These are phyloP conservation scores for Coprinellus micaceus DNA, from an alignment of 768 basidiomycete species.

Conservation along the genomic window DNA sequence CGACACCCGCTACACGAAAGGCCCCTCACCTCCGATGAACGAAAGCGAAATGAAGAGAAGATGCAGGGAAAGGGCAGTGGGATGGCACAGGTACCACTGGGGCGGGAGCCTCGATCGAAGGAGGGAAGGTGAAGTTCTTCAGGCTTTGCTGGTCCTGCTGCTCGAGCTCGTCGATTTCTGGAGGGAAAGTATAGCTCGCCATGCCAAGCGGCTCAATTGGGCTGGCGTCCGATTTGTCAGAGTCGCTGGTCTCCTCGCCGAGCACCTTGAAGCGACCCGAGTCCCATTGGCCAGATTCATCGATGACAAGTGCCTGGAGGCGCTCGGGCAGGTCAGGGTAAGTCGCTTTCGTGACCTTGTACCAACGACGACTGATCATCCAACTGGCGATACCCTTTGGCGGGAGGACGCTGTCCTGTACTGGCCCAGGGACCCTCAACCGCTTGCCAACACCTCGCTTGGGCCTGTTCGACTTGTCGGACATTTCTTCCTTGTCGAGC, in stretches of 20 bases:
- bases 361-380: conserved; percentile 76
- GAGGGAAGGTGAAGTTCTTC: neutral
- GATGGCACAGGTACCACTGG: neutral
- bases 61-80: neutral
- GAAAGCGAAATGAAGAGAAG: neutral
- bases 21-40: neutral
- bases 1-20: neutral
- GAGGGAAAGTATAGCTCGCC: too few species aligned
- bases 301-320: conserved; percentile 38
- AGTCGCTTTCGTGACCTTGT: conserved; percentile 34
- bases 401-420: conserved; percentile 58
- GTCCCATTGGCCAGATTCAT: conserved; percentile 47
- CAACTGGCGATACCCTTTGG: conserved; percentile 62
- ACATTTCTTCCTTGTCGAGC: conserved; percentile 56
- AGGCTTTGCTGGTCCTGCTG: neutral
- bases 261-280: conserved; percentile 47
- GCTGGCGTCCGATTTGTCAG: neutral
- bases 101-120: too few species aligned
- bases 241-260: conserved; percentile 48
- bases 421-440: conserved; percentile 49
- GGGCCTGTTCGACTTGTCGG: conserved; percentile 42
- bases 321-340: conserved; percentile 46
- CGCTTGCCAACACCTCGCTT: conserved; percentile 57
- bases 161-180: neutral
- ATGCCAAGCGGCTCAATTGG: too few species aligned